Evolutionary conservation across 306 rosid species (phyloP), one percentile per base, ranked within the genome.

Genomic region (Neltuma alba): DNA sequence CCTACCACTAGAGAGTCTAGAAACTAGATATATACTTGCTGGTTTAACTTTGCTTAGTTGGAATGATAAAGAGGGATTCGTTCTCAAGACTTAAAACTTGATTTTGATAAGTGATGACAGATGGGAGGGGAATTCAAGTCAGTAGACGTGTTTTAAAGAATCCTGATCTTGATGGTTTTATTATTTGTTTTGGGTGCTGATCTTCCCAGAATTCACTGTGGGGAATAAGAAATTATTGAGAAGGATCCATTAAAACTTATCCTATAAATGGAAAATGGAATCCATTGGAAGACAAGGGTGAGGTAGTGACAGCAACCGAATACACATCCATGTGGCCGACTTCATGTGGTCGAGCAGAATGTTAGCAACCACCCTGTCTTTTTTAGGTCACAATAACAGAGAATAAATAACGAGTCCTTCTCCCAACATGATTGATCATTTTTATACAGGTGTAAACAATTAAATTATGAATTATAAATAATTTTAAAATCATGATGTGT

Each of bases 281-380:
- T 54, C 27, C 54, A 23, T 12, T 4, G 20, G 52, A 8, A 4
- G 50, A 67, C 52, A 66, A 9, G 8, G 16, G 33, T 23, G 73
- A 38, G 34, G 21, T 37, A 33, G 38, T 12, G 21, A 68, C 73
- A 41, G 7, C 41, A 21, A 6, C 34, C 8, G 54, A 68, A 40
- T 37, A 2, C 33, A 66, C 2, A 67, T n/a, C n/a, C 58, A 77
- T 64, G 65, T 72, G 85, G 75, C 2, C 79, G 82, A 40, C 71
- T 67, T 77, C 79, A 77, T 82, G 85, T 55, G 82, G 73, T 71
- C 44, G 66, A 78, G 81, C 72, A 55, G 66, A 78, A 78, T 72
- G 82, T 66, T 37, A 66, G 77, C 75, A 60, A 72, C 72, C 12
- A 55, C 72, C 44, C 66, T 13, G 15, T 27, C 15, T 58, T 58